Evolutionary conservation across 2,329 filamentous ascomycete genomes (phyloP).

Genomic region (Cercospora citrullina): DNA sequence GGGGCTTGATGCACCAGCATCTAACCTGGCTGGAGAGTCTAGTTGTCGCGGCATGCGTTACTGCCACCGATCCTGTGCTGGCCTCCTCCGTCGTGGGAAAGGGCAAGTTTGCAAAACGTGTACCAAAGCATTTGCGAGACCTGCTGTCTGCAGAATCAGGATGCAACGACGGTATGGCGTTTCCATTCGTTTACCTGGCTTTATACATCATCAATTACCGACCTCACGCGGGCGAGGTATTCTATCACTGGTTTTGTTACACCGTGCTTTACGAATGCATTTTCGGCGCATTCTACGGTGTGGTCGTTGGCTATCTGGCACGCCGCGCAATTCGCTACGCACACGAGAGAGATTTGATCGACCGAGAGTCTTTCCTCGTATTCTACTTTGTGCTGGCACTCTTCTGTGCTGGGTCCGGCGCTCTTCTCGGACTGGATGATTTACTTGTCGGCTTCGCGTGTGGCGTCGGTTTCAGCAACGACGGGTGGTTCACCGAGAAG

Average conservation of each 20-base stretch:
- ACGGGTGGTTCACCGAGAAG: conserved; percentile 98
- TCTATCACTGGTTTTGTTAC: conserved; percentile 83
- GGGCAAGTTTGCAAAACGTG: conserved; percentile 95
- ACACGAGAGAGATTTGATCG: conserved; percentile 81
- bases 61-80: conserved; percentile 93
- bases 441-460: conserved; percentile 90
- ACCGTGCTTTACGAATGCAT: conserved; percentile 95
- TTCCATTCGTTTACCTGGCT: conserved; percentile 92
- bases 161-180: conserved; percentile 99
- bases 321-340: conserved; percentile 87
- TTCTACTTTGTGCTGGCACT: conserved; percentile 98
- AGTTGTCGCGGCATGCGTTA: conserved; percentile 86
- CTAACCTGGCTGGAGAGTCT: conserved; percentile 89
- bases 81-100: conserved; percentile 98
- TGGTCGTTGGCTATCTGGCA: conserved; percentile 82
- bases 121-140: conserved; percentile 96
- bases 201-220: conserved; percentile 86
- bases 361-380: conserved; percentile 94
- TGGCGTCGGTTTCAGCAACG: conserved; percentile 98
- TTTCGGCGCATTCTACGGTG: conserved; percentile 86
- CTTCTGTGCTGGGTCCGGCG: conserved; percentile 92
- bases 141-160: conserved; percentile 93
- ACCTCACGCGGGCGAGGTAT: conserved; percentile 66
- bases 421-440: conserved; percentile 88
- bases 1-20: conserved; percentile 75